Conservation (phyloP, 106 monocot genomes). For the Alisma plantagoaquatica region DNA sequence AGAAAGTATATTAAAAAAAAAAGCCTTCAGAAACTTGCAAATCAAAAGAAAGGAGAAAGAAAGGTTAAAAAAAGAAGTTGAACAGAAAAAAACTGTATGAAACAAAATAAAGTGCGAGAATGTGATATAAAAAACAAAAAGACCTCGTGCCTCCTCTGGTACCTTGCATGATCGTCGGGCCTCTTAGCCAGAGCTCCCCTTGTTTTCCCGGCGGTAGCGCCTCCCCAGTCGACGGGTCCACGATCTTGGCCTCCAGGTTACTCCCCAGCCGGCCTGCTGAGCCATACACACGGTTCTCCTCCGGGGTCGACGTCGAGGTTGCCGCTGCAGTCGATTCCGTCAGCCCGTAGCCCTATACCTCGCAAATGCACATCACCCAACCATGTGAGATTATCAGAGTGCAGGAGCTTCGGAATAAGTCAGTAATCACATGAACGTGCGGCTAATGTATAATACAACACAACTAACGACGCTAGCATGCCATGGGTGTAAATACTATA, state of each 20-base stretch:
- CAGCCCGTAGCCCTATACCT: slow-evolving; percentile 49
- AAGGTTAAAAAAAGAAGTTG: background rate
- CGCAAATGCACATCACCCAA: background rate
- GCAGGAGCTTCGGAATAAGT: background rate
- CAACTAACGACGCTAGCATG: too few relatives aligned
- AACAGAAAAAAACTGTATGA: background rate
- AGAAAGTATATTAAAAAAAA: background rate
- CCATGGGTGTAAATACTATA: too few relatives aligned
- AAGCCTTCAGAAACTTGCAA: background rate
- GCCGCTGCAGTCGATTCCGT: slow-evolving; percentile 48
- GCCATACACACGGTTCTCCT: slow-evolving; percentile 25
- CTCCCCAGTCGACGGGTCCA: slow-evolving; percentile 29
- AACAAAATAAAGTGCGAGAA: too few relatives aligned
- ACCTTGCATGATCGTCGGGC: slow-evolving; percentile 64
- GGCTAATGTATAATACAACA: background rate
- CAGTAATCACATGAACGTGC: background rate
- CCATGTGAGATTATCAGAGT: background rate
- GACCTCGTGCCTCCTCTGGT: too few relatives aligned
- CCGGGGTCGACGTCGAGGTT: slow-evolving; percentile 16
- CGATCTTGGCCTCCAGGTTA: slow-evolving; percentile 54
- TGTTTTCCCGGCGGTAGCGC: slow-evolving; percentile 23
- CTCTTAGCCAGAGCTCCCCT: slow-evolving; percentile 59
- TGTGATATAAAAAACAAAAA: too few relatives aligned
- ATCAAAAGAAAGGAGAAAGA: background rate
- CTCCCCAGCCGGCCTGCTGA: slow-evolving; percentile 42